Percentiles rank a stretch among this genome's conserved stretches.
Conservation (phyloP, 345 rosid species). For the Psidium guajava region DNA sequence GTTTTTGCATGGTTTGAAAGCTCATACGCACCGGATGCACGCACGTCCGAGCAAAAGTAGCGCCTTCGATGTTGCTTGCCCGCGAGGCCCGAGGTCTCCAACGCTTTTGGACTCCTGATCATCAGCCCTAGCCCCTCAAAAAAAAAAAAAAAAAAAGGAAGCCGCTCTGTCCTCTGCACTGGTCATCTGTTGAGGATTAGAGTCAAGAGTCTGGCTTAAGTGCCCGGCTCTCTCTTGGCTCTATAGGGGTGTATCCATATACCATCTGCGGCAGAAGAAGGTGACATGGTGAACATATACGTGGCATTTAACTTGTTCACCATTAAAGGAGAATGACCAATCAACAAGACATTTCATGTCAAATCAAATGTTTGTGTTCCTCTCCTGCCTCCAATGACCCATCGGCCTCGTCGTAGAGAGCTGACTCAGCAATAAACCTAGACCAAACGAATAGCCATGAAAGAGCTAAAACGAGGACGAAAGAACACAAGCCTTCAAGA, state of each 20-base stretch:
- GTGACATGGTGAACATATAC: background rate
- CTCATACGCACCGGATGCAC: background rate
- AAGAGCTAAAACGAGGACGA: background rate
- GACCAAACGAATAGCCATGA: background rate
- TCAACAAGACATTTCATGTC: background rate
- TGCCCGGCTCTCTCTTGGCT: too few relatives aligned
- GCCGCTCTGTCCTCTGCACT: background rate
- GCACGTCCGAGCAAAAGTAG: background rate
- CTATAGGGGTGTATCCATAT: background rate
- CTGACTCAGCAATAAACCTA: too few relatives aligned
- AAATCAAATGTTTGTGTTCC: background rate
- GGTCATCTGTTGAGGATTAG: background rate
- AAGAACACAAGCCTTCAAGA: background rate
- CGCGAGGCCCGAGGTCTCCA: background rate
- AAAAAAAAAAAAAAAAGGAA: background rate
- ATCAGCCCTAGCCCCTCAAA: background rate
- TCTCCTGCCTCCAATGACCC: background rate
- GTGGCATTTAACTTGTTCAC: background rate
- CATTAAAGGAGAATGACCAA: background rate
- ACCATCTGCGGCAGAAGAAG: background rate
- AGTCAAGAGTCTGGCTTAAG: too few relatives aligned
- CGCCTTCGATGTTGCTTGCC: background rate
- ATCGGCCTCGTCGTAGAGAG: background rate
- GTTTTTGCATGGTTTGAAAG: background rate
- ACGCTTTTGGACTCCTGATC: background rate